phyloP scores from a whole-genome alignment of 1,284 basidiomycete genomes.

The Apiotrichum porosum region DNA sequence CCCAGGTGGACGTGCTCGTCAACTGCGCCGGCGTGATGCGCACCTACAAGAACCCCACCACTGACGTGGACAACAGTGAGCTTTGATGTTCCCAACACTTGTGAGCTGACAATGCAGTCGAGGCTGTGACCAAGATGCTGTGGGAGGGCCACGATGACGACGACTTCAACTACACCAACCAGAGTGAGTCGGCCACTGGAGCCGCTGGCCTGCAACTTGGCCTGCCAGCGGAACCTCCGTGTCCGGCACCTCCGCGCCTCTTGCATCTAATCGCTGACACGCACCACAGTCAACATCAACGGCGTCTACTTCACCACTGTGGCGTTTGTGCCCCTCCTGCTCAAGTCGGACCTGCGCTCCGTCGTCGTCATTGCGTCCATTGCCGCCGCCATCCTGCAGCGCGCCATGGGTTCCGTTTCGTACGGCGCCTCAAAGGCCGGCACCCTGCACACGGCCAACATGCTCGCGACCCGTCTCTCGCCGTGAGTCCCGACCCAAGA shows the following conservation, averaged over 20 bases:
- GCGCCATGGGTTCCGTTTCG: conserved; percentile 30
- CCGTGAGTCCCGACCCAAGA: no score
- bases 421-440: conserved; percentile 45
- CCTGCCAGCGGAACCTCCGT: conserved; percentile 3
- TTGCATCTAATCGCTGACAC: background rate
- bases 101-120: conserved; percentile 23
- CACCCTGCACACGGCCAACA: conserved; percentile 31
- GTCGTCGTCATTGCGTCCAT: conserved; percentile 46
- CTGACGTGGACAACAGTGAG: conserved; percentile 27
- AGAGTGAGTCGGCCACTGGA: no score
- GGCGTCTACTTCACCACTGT: conserved; percentile 44
- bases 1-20: conserved; percentile 43
- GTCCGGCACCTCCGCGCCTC: background rate
- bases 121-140: conserved; percentile 33
- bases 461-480: conserved; percentile 32
- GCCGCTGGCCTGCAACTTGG: no score
- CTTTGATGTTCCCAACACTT: no score
- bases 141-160: conserved; percentile 38
- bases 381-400: conserved; percentile 39
- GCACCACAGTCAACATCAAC: conserved; percentile 33
- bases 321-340: conserved; percentile 37
- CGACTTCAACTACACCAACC: conserved; percentile 27
- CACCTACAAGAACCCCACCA: conserved; percentile 26
- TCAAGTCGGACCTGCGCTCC: conserved; percentile 34
- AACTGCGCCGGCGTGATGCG: conserved; percentile 42